A percentile compares a stretch with the other conserved stretches of the same genome.
Evolutionary conservation across 139 green algal genomes (phyloP).

Genomic region (Closterium sp.): DNA sequence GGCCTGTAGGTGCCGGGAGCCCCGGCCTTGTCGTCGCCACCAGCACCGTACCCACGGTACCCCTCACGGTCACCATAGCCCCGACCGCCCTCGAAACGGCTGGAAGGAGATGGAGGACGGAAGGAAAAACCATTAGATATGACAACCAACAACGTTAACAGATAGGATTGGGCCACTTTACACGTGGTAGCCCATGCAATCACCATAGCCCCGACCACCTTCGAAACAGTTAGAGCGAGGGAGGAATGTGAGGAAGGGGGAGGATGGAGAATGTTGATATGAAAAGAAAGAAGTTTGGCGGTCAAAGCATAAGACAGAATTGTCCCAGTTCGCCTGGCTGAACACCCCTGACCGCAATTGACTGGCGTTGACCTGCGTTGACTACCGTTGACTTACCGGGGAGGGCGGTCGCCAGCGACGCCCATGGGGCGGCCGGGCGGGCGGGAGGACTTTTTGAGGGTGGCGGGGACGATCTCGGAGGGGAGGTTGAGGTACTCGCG

Average conservation of each 20-base stretch:
- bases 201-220: slow-evolving; percentile 60
- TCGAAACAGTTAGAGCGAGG: slow-evolving; percentile 43
- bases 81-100: slow-evolving; percentile 58
- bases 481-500: slow-evolving; percentile 97
- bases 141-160: too few species aligned
- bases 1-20: slow-evolving; percentile 64
- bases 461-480: slow-evolving; percentile 73
- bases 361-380: background rate
- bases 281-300: too few species aligned
- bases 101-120: background rate
- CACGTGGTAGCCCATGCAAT: slow-evolving; percentile 55
- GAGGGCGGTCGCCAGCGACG: background rate
- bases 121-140: too few species aligned
- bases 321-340: too few species aligned
- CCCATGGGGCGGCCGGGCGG: slow-evolving; percentile 59
- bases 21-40: slow-evolving; percentile 55
- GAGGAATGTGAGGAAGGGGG: too few species aligned
- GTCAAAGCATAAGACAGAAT: too few species aligned
- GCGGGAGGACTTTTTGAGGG: slow-evolving; percentile 88
- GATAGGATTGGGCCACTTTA: too few species aligned
- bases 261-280: too few species aligned
- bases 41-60: slow-evolving; percentile 56
- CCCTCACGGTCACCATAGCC: slow-evolving; percentile 61
- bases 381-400: slow-evolving; percentile 21
- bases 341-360: background rate